Conservation (phyloP, 1,284 basidiomycete species). For the Quambalaria eucalypti region DNA sequence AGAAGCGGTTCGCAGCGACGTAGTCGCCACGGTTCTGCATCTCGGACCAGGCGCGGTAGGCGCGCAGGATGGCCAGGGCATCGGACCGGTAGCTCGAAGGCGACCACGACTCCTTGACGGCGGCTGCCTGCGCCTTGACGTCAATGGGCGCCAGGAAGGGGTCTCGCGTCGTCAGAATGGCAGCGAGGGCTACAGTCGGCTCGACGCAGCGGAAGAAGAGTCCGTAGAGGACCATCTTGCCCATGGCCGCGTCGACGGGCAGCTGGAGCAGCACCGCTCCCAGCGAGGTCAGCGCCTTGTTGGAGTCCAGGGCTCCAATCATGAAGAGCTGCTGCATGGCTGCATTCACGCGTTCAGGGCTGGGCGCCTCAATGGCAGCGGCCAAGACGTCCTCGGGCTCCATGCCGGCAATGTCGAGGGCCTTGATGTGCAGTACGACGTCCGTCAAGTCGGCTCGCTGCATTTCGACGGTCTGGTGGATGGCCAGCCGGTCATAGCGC, state of each 20-base stretch:
- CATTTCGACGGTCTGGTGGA: conserved; percentile 92
- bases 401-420: conserved; percentile 82
- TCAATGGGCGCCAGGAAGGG: conserved; percentile 72
- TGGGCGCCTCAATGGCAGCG: conserved; percentile 82
- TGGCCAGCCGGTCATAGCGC: conserved; percentile 60
- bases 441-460: conserved; percentile 56
- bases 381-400: conserved; percentile 77
- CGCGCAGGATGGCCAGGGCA: conserved; percentile 67
- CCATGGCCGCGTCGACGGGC: conserved; percentile 81
- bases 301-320: conserved; percentile 74
- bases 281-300: conserved; percentile 72
- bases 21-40: conserved; percentile 28
- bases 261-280: conserved; percentile 80
- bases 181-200: conserved; percentile 76
- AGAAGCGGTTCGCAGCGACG: conserved; percentile 64
- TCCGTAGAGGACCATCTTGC: conserved; percentile 78
- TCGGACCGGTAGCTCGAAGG: conserved; percentile 75
- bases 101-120: conserved; percentile 71
- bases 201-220: conserved; percentile 90
- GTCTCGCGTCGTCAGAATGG: conserved; percentile 79
- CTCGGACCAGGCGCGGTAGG: conserved; percentile 67
- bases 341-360: conserved; percentile 63
- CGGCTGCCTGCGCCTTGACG: conserved; percentile 52
- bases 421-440: conserved; percentile 74
- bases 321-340: conserved; percentile 74